Evolutionary conservation across 176 grass and related monocot genomes (phyloP).

Genomic region (Pharus latifolius): DNA sequence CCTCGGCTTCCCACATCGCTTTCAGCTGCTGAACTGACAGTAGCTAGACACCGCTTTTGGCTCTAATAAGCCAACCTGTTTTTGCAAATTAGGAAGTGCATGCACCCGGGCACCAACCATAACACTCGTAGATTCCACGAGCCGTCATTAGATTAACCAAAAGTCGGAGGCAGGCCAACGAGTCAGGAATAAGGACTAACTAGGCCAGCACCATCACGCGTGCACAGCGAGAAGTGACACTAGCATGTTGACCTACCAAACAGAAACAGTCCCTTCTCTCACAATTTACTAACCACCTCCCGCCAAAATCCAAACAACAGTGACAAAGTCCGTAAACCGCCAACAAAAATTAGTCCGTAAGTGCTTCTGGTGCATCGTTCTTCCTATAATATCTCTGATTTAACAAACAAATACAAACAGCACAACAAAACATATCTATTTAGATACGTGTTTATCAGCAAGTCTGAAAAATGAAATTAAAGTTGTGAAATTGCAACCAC

Average conservation of each 20-base stretch:
- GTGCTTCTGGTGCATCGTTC: no score
- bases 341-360: background rate
- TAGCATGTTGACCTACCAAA: constrained; percentile 28
- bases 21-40: no score
- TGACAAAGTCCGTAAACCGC: background rate
- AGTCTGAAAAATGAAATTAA: background rate
- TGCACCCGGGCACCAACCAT: no score
- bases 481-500: background rate
- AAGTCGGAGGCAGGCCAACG: background rate
- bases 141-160: background rate
- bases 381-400: background rate
- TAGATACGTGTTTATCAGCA: background rate
- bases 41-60: no score
- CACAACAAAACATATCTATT: background rate
- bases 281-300: constrained; percentile 6
- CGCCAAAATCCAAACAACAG: background rate
- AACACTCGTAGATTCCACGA: no score
- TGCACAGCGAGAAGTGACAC: constrained; percentile 1
- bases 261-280: background rate
- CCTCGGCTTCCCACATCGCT: no score
- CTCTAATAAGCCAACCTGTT: no score
- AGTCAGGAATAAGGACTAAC: background rate
- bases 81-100: no score
- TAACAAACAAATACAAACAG: background rate
- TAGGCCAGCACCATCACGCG: background rate